A percentile compares a stretch with the other conserved stretches of the same genome.
These are phyloP conservation scores for Byssochlamys sp. DNA, from an alignment of 2,329 filamentous ascomycete species.

Conservation along the genomic window DNA sequence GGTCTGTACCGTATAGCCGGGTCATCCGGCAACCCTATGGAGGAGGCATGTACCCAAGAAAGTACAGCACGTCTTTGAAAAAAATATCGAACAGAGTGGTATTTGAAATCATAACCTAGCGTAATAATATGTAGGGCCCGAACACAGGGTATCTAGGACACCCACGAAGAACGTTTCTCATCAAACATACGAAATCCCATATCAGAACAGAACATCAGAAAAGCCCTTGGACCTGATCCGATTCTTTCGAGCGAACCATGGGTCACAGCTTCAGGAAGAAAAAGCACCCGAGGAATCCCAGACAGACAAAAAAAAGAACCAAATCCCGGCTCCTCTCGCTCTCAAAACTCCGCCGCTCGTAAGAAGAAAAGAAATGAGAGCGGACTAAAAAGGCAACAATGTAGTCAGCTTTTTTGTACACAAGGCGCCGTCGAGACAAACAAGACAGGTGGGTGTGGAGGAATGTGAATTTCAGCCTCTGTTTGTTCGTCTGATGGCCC, in stretches of 20 bases:
- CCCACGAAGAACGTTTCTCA: neutral
- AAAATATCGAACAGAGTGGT: neutral
- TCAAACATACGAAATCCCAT: neutral
- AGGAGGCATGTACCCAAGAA: neutral
- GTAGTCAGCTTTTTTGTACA: neutral
- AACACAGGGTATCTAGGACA: neutral
- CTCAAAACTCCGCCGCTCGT: neutral
- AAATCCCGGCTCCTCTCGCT: neutral
- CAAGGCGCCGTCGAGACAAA: neutral
- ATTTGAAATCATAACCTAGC: neutral
- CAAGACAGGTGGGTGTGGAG: neutral
- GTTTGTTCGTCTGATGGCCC: conserved; percentile 50
- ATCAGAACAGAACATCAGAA: neutral
- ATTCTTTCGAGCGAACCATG: neutral
- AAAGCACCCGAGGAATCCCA: neutral
- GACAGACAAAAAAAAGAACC: neutral
- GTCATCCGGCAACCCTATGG: too few relatives aligned
- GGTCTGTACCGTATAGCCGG: too few relatives aligned
- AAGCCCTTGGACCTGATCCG: neutral
- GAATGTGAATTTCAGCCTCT: neutral
- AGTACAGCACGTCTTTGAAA: neutral
- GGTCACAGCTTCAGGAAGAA: neutral
- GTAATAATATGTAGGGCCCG: neutral
- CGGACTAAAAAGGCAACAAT: neutral
- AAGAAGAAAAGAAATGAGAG: neutral